phyloP scores from a whole-genome alignment of 768 basidiomycete genomes.

The Hygrocybe punicea region DNA sequence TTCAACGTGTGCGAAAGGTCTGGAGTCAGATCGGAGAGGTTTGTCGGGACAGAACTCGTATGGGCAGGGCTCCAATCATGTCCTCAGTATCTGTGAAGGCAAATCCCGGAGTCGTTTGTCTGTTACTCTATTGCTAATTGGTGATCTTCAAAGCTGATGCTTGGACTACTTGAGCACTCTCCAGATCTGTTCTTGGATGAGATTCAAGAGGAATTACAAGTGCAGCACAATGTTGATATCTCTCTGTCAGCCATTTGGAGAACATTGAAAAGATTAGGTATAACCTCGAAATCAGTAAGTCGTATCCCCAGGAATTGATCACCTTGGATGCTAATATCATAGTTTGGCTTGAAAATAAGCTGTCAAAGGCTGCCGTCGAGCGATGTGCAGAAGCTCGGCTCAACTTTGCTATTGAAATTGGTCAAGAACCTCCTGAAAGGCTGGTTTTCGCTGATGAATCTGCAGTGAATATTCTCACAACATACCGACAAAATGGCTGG shows the following conservation, averaged over 20 bases:
- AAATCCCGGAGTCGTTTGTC: too few species aligned
- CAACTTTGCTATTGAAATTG: slow-evolving; percentile 6
- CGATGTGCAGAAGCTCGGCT: too few species aligned
- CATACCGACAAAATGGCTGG: slow-evolving; percentile 11
- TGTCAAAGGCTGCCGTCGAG: too few species aligned
- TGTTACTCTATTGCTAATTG: too few species aligned
- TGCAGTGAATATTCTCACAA: slow-evolving; percentile 9
- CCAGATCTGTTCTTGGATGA: not conserved
- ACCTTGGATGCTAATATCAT: too few species aligned
- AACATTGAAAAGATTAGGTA: not conserved
- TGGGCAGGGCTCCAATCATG: too few species aligned
- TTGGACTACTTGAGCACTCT: not conserved
- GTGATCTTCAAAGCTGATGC: not conserved
- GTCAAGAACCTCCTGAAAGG: slow-evolving; percentile 9
- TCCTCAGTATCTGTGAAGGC: too few species aligned
- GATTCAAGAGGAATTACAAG: not conserved
- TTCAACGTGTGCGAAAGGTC: too few species aligned
- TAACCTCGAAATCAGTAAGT: not conserved
- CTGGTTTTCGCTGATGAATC: slow-evolving; percentile 14
- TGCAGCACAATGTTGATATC: not conserved
- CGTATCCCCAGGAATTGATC: too few species aligned
- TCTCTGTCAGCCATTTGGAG: not conserved
- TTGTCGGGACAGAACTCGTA: too few species aligned
- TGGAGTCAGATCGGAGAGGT: too few species aligned
- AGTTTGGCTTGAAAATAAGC: too few species aligned